These are phyloP conservation scores for Nicotiana obtusifolia DNA, from an alignment of 257 asterid species.

Conservation along the genomic window DNA sequence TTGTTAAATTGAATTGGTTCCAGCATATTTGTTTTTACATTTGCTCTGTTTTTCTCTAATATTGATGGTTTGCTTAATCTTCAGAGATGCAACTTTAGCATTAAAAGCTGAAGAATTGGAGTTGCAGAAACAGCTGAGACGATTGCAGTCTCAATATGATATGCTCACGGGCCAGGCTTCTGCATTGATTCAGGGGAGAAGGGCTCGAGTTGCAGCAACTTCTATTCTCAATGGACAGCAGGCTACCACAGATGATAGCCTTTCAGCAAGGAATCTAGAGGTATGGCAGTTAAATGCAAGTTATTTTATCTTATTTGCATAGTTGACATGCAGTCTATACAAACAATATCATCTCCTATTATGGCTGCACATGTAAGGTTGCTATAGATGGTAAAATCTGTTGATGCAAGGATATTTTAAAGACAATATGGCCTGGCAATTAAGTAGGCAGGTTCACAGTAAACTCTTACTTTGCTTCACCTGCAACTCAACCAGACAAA, in stretches of 20 bases:
- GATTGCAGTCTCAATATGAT: slow-evolving; percentile 73
- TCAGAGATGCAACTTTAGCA: slow-evolving; percentile 83
- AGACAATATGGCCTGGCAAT: not conserved
- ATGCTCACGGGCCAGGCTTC: slow-evolving; percentile 90
- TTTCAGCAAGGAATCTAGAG: slow-evolving; percentile 90
- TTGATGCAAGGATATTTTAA: not conserved
- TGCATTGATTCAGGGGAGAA: slow-evolving; percentile 87
- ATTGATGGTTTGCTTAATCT: slow-evolving; percentile 22
- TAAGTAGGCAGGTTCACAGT: not conserved
- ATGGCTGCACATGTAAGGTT: not conserved
- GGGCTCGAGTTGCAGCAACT: slow-evolving; percentile 90
- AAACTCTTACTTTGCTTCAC: not conserved
- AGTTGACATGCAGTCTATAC: not conserved
- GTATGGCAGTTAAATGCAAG: slow-evolving; percentile 29
- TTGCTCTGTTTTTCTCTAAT: slow-evolving; percentile 15
- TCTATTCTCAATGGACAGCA: slow-evolving; percentile 81
- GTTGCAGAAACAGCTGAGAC: slow-evolving; percentile 87
- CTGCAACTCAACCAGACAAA: not conserved
- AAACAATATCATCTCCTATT: not conserved
- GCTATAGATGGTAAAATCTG: not conserved
- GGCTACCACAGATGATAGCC: slow-evolving; percentile 70
- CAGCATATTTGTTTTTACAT: not conserved
- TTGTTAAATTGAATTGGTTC: not conserved
- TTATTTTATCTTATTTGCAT: slow-evolving; percentile 3
- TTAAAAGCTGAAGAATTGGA: slow-evolving; percentile 85